phyloP scores from a whole-genome alignment of 1,284 basidiomycete genomes.

The Ustilago trichophora region DNA sequence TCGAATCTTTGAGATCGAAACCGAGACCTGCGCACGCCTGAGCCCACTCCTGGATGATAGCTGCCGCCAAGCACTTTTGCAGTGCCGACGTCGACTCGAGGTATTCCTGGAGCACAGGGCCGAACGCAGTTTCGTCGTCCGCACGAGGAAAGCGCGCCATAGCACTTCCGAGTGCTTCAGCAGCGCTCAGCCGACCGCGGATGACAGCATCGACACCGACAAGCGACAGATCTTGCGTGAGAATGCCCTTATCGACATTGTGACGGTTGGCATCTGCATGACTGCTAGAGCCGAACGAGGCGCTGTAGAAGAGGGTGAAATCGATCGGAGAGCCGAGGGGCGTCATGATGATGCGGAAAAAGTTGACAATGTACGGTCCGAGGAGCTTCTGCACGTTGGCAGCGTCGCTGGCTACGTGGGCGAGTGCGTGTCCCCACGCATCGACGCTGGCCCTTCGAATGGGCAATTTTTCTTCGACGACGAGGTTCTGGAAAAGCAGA shows the following conservation, averaged over 20 bases:
- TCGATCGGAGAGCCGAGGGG: conserved; percentile 87
- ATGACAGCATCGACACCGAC: conserved; percentile 82
- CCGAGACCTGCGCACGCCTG: conserved; percentile 44
- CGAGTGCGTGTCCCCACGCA: conserved; percentile 80
- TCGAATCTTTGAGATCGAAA: conserved; percentile 34
- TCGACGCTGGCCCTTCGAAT: conserved; percentile 81
- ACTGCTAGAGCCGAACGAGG: conserved; percentile 55
- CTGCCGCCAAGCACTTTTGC: conserved; percentile 84
- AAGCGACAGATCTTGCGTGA: conserved; percentile 87
- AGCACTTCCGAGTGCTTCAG: conserved; percentile 80
- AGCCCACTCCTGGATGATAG: conserved; percentile 94
- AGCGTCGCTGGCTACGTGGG: conserved; percentile 50
- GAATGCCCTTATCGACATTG: conserved; percentile 96
- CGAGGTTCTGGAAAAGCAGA: conserved; percentile 90
- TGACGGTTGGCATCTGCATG: conserved; percentile 69
- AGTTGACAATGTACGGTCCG: conserved; percentile 62
- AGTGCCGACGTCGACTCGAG: conserved; percentile 88
- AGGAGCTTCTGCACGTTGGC: conserved; percentile 34
- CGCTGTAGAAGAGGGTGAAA: conserved; percentile 74
- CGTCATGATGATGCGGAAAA: conserved; percentile 82
- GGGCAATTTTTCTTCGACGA: conserved; percentile 88
- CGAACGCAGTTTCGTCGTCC: conserved; percentile 48
- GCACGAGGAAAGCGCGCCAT: conserved; percentile 75
- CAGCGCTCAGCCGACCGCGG: conserved; percentile 82
- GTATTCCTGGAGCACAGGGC: conserved; percentile 79